phyloP scores from a whole-genome alignment of 371 early-diverging fungal species.

The Apophysomyces trapeziformis region DNA sequence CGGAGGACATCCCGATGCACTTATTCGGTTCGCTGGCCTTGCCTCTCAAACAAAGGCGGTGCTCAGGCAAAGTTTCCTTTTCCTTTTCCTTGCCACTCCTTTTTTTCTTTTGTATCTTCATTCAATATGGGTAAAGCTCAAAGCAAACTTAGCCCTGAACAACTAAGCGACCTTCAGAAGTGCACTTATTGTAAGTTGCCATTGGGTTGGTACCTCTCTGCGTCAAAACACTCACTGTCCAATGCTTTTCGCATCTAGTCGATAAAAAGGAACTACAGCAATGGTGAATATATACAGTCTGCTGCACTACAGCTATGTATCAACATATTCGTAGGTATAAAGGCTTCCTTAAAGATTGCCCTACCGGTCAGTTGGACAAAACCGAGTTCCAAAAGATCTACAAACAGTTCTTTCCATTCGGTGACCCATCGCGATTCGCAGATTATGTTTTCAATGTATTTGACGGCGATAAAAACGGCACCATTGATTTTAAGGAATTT shows the following conservation, averaged over 20 bases:
- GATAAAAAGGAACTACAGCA: constrained; percentile 92
- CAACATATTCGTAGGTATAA: constrained; percentile 70
- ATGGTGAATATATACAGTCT: constrained; percentile 61
- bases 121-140: constrained; percentile 78
- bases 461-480: constrained; percentile 85
- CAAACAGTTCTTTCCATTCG: constrained; percentile 96
- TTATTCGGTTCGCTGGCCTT: background rate
- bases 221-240: background rate
- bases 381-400: constrained; percentile 90
- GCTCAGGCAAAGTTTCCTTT: background rate
- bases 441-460: constrained; percentile 89
- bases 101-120: background rate
- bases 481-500: constrained; percentile 92
- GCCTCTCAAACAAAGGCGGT: background rate
- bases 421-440: constrained; percentile 87
- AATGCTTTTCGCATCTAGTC: constrained; percentile 52
- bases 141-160: constrained; percentile 81
- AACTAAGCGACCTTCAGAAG: constrained; percentile 76
- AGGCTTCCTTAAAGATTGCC: constrained; percentile 92
- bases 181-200: constrained; percentile 77
- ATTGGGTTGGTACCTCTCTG: background rate
- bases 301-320: constrained; percentile 1
- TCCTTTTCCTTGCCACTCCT: constrained; percentile 12
- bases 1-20: background rate
- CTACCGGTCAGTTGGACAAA: constrained; percentile 80